Evolutionary conservation across 495 filamentous ascomycete species (phyloP), one percentile per base, ranked within the genome.

Genomic region (Penicillium alfredii): DNA sequence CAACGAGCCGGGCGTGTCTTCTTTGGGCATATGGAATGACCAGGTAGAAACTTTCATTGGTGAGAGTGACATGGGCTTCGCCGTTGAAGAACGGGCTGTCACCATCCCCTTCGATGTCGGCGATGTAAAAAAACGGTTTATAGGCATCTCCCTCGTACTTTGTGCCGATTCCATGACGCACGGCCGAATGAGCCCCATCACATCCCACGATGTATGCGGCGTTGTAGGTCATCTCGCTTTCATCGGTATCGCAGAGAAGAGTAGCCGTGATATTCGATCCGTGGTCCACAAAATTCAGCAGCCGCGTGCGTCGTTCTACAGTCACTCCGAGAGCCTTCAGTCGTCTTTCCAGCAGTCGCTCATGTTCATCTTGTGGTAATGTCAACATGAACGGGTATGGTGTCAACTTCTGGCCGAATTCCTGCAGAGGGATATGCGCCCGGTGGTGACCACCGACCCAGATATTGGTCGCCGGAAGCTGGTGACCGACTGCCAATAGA

Each of bases 141-240:
- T 60, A 66, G 0, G 53, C 55, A 1, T 45, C 62, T 0, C 62
- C 62, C 10, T 56, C 49, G 27, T 53, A 63, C 10, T 52, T 47
- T 21, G 59, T 54, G 1, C 33, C 53, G 11, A 44, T 47, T 0
- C 9, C 16, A 37, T 43, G 56, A 22, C 63, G 54, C 8, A 66
- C 63, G 4, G 37, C 38, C 0, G 58, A 64, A 40, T 58, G 54
- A 2, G 56, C 54, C 2, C 63, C 60, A 26, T 66, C 63, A 19
- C 63, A 66, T 3, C 63, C 63, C 16, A 57, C 55, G 25, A 66
- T 51, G 14, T 52, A 66, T 0, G 47, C 17, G 3, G 60, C 58
- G 13, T 58, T 50, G 30, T 39, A 54, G 4, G 32, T 46, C n/a
- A 21, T 35, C 11, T 59, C 53, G 15, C 11, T 31, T 1, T 48